Conservation (phyloP, 1,284 basidiomycete species). For the Microbotryum intermedium region DNA sequence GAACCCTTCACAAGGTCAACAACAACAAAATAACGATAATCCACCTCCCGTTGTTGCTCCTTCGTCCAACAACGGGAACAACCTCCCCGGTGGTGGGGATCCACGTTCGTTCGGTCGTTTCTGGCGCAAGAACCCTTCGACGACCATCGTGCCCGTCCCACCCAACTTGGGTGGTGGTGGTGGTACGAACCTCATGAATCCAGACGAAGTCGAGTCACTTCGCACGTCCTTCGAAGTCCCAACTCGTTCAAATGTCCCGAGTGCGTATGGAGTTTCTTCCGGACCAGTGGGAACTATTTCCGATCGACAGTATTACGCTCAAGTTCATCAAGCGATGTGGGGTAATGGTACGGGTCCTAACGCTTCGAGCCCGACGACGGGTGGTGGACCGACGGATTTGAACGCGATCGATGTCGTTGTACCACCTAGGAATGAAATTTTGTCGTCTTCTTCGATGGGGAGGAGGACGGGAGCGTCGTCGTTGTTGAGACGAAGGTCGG, state of each 20-base stretch:
- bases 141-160: neutral
- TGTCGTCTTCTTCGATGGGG: too few relatives aligned
- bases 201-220: neutral
- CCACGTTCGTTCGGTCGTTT: slow-evolving; percentile 13
- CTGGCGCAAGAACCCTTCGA: slow-evolving; percentile 7
- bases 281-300: slow-evolving; percentile 1
- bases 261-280: neutral
- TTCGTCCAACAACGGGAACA: neutral
- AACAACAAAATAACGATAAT: neutral
- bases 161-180: neutral
- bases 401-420: too few relatives aligned
- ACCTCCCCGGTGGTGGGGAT: neutral
- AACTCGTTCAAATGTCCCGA: slow-evolving; percentile 1
- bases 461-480: too few relatives aligned
- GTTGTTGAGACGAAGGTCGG: too few relatives aligned
- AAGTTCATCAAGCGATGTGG: slow-evolving; percentile 15
- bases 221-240: neutral
- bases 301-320: slow-evolving; percentile 21
- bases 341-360: too few relatives aligned
- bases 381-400: too few relatives aligned
- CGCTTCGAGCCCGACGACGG: too few relatives aligned
- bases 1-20: neutral
- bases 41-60: slow-evolving; percentile 3
- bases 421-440: too few relatives aligned
- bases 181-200: neutral